Percentiles rank a stretch among this genome's conserved stretches.
These are phyloP conservation scores for Naganishia friedmannii DNA, from an alignment of 768 basidiomycete species.

Conservation along the genomic window DNA sequence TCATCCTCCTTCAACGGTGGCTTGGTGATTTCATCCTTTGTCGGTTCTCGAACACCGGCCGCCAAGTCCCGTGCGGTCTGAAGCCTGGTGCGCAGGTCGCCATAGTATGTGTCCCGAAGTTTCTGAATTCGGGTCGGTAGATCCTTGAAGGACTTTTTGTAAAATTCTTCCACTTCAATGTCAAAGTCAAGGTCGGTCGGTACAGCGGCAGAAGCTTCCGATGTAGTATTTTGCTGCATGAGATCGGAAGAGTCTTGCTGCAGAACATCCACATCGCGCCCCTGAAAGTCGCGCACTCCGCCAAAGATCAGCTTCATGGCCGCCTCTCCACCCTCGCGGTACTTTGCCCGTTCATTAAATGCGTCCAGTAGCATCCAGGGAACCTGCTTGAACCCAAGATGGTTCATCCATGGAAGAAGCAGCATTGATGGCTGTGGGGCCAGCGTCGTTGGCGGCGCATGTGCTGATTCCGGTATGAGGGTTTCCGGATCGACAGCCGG, in stretches of 20 bases:
- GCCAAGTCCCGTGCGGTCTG: conserved; percentile 71
- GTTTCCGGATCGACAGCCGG: conserved; percentile 33
- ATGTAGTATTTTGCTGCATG: too few relatives aligned
- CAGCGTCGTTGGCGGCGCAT: conserved; percentile 60
- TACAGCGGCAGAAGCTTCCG: conserved; percentile 26
- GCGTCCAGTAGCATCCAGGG: conserved; percentile 85
- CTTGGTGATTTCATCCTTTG: conserved; percentile 68
- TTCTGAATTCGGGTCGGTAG: conserved; percentile 60
- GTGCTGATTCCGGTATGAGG: conserved; percentile 50
- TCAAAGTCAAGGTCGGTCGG: conserved; percentile 73
- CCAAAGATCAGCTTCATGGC: conserved; percentile 70
- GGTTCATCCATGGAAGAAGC: conserved; percentile 53
- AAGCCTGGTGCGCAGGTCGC: conserved; percentile 64
- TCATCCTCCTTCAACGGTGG: conserved; percentile 86
- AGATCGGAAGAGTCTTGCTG: conserved; percentile 4
- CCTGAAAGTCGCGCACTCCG: conserved; percentile 61
- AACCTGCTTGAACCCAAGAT: conserved; percentile 76
- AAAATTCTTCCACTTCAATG: conserved; percentile 63
- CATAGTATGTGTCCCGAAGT: conserved; percentile 71
- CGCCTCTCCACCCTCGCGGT: conserved; percentile 74
- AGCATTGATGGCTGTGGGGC: conserved; percentile 72
- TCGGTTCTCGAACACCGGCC: conserved; percentile 72
- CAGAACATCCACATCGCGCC: conserved; percentile 9
- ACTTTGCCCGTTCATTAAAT: conserved; percentile 81
- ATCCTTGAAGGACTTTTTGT: conserved; percentile 55